A percentile compares a stretch with the other conserved stretches of the same genome.
Evolutionary conservation across 2,329 filamentous ascomycete species (phyloP).

Genomic region (Phaeosphaeriaceae sp.): DNA sequence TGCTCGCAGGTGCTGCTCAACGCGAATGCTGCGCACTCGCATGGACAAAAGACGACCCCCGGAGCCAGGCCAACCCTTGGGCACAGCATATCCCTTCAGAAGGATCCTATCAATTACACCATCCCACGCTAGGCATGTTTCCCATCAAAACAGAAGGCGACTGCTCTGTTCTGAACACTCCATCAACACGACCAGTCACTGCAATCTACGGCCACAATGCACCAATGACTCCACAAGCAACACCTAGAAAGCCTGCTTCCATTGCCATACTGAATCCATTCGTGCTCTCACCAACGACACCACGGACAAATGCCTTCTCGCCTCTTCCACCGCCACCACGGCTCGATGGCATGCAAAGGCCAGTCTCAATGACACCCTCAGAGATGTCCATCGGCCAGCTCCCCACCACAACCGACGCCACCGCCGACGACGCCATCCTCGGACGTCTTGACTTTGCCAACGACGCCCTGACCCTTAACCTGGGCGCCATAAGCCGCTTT

Average conservation of each 20-base stretch:
- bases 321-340: slow-evolving; percentile 39
- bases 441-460: slow-evolving; percentile 54
- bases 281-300: slow-evolving; percentile 44
- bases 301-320: slow-evolving; percentile 39
- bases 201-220: slow-evolving; percentile 49
- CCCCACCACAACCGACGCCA: slow-evolving; percentile 45
- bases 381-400: slow-evolving; percentile 43
- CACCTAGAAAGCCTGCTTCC: slow-evolving; percentile 34
- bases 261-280: slow-evolving; percentile 50
- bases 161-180: slow-evolving; percentile 48
- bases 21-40: slow-evolving; percentile 73
- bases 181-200: slow-evolving; percentile 47
- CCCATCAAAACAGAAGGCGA: slow-evolving; percentile 52
- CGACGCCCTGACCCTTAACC: slow-evolving; percentile 53
- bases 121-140: slow-evolving; percentile 54
- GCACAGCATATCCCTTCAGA: slow-evolving; percentile 44
- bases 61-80: slow-evolving; percentile 47
- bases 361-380: slow-evolving; percentile 40
- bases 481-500: slow-evolving; percentile 51
- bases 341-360: slow-evolving; percentile 28
- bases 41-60: slow-evolving; percentile 59
- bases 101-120: slow-evolving; percentile 54
- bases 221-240: slow-evolving; percentile 45
- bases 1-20: slow-evolving; percentile 68
- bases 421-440: slow-evolving; percentile 48